Evolutionary conservation across 805 yeast species (phyloP), one percentile per base, ranked within the genome.

Genomic region (Kregervanrija delftensis): DNA sequence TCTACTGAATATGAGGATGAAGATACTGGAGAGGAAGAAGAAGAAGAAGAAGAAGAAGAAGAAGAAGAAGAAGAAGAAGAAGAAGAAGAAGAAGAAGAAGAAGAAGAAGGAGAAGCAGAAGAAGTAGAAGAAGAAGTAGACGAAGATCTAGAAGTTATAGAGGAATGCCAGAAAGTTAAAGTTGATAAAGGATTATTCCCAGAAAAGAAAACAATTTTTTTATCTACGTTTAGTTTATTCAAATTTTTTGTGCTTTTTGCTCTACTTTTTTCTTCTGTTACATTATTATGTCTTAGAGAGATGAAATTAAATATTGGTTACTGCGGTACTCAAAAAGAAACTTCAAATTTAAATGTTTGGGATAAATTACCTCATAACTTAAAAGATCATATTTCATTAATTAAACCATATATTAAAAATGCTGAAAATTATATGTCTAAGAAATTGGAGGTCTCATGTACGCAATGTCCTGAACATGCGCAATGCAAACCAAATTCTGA

Each of bases 381-480:
- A 11, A 22, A 46, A 12, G 43, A 46, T 8, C 17, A 41, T 1
- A 30, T 45, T 12, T 49, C 48, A 1, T 35, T 32, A 1, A 5
- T 51, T 1, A 38, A 49, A n/a, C 55, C 62, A 0, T 55, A 60
- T 39, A 47, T 77, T 28, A 51, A 60, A 3, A 40, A 53, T 9
- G 33, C 72, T 9, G 86, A 83, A 35, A 54, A 61, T 0, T 63
- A 67, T 45, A 58, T 84, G 45, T 76, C 74, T 40, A 46, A 57
- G 0, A 55, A 63, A 35, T 59, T 73, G 41, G 72, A 73, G 40
- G 95, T 95, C 2, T 38, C 52, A 0, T 91, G 99, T 65, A 65
- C 75, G 4, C 76, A 76, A 22, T 91, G 98, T 59, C 97, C 98
- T 2, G 74, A 71, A 3, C 81, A 90, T 64, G 93, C 90, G 0